These are phyloP conservation scores for Babesia ovata DNA, from an alignment of 169 alveolate genomes.

Conservation along the genomic window DNA sequence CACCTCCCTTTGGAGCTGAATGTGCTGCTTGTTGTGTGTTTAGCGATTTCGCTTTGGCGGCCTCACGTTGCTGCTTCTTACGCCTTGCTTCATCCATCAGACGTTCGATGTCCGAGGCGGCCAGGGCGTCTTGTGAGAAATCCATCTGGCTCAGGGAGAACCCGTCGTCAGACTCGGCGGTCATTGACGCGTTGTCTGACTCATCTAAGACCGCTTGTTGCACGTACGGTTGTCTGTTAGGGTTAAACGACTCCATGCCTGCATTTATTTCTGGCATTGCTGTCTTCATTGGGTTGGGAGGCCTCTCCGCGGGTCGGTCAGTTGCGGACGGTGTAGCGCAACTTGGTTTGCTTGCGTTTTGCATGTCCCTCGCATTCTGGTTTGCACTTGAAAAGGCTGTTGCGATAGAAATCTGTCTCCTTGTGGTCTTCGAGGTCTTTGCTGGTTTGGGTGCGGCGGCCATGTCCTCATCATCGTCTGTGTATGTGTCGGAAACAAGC, in stretches of 20 bases:
- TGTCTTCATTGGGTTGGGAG: too few species aligned
- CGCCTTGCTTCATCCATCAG: slow-evolving; percentile 8
- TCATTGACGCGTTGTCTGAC: neutral
- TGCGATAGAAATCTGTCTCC: slow-evolving; percentile 21
- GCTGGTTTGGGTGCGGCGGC: neutral
- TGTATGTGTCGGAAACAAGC: slow-evolving; percentile 11
- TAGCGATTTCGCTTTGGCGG: neutral
- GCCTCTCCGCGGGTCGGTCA: too few species aligned
- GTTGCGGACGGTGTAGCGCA: too few species aligned
- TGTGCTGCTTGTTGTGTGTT: too few species aligned
- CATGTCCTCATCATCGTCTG: slow-evolving; percentile 17
- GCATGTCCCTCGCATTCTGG: neutral
- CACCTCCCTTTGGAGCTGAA: neutral
- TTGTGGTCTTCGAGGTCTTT: neutral
- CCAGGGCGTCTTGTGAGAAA: slow-evolving; percentile 20
- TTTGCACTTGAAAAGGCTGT: slow-evolving; percentile 20
- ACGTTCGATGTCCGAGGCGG: slow-evolving; percentile 27
- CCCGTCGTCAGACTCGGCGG: neutral
- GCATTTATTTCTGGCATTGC: too few species aligned
- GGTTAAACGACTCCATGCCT: too few species aligned
- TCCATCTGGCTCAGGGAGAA: neutral
- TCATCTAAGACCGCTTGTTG: neutral
- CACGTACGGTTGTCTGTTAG: too few species aligned
- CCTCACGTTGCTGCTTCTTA: neutral
- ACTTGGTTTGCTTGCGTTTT: too few species aligned